Evolutionary conservation across 768 basidiomycete genomes (phyloP), one percentile per base, ranked within the genome.

Genomic region (Mrakia hoshinonis): DNA sequence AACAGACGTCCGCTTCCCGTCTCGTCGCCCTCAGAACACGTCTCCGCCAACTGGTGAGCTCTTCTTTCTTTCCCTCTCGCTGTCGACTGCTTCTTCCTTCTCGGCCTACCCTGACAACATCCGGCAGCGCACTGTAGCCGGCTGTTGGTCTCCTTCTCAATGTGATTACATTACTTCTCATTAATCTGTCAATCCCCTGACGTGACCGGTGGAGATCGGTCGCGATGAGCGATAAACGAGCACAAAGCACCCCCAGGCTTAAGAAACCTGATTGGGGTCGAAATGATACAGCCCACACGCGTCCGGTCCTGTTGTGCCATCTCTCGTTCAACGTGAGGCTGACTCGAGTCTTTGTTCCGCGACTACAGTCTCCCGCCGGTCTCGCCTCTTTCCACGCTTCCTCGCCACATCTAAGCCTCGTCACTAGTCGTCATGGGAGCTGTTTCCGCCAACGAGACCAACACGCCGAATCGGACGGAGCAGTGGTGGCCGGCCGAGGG

Each of bases 391-490:
- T 34, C 55, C 29, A 7, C 18, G 11, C 34, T 15, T 60, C 11
- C 13, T 34, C 55, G 20, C 34, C 34, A 34, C 22, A 31, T 24
- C 58, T 36, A 61, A 15, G 46, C 46, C 46, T 20, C 49, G 24
- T 51, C 22, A 18, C 20, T 49, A 73, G 72, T 31, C 34, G 39
- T 62, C 75, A 91, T 69, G 72, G 58, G 61, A 36, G 72, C 72
- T 26, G 72, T 73, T 47, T 67, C 72, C 10, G 72, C 72, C 38
- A 67, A 68, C 46, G 72, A 60, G 65, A 82, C 96, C 89, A 99
- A 99, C 82, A 92, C 92, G 58, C 93, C 92, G n/a, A 87, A 88
- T 78, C 87, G 95, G 75, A 90, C 87, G 77, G 93, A 96, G 81
- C 84, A 91, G 75, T 96, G 87, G 79, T 89, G 95, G 61, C 84